Conservation (phyloP, 2,329 filamentous ascomycete species). For the Ophiostoma himal-ulmi region DNA sequence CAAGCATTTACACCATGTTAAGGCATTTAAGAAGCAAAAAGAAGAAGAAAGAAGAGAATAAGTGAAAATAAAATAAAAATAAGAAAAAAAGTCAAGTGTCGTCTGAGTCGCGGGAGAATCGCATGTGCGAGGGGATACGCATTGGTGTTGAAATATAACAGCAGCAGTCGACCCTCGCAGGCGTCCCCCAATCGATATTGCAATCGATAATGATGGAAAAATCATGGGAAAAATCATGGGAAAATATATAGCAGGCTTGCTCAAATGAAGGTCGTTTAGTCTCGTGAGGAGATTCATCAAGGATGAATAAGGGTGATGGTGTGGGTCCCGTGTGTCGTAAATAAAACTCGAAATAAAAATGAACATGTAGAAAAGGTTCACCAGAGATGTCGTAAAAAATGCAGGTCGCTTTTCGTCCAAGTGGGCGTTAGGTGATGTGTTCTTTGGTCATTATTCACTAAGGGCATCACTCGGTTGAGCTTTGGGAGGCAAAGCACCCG, state of each 20-base stretch:
- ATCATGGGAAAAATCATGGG: conserved; percentile 10
- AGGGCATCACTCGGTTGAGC: background rate
- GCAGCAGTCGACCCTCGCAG: background rate
- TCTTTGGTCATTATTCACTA: conserved; percentile 25
- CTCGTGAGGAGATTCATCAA: conserved; percentile 19
- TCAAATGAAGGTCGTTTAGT: conserved; percentile 23
- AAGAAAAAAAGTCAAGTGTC: background rate
- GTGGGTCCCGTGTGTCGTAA: conserved; percentile 24
- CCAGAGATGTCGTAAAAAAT: conserved; percentile 23
- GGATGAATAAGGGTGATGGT: conserved; percentile 21
- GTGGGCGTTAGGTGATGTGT: conserved; percentile 12
- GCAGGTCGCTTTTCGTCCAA: conserved; percentile 22
- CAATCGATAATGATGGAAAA: background rate
- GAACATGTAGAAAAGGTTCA: background rate
- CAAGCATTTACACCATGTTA: conserved; percentile 28
- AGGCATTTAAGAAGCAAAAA: conserved; percentile 24
- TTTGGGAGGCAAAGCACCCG: conserved; percentile 8
- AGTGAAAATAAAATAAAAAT: conserved; percentile 14
- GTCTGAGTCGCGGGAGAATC: conserved; percentile 11
- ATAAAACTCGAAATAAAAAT: conserved; percentile 15
- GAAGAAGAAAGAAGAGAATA: background rate
- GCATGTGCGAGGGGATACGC: background rate
- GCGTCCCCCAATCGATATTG: background rate
- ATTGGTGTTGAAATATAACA: background rate
- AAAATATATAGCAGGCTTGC: conserved; percentile 21